Base-by-base conservation (phyloP, 495 filamentous ascomycete species). In the Daldinia grandis region DNA sequence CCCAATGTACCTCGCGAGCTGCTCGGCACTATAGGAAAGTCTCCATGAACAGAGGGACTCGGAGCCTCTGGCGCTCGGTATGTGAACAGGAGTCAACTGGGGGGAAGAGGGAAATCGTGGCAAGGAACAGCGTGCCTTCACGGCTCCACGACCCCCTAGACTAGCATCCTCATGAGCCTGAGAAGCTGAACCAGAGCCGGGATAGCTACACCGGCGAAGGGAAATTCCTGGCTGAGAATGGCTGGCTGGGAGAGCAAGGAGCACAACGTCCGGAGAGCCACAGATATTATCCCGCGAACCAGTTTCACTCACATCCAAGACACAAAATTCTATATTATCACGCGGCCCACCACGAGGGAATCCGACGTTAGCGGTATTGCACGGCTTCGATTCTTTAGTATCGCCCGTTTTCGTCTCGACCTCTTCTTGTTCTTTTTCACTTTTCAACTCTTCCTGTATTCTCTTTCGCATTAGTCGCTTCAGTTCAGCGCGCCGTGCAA, bases 361-460 rank as follows among this genome's bases (percentile, higher is more conserved):
- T 33, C 68, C 73, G 40, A 74, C 64, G 28, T 54, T 58, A 40
- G 62, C 21, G 12, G 58, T 47, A 25, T 14, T 42, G 12, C 51
- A 69, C 6, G 57, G 44, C 30, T 50, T 54, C 15, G 64, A 50
- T 31, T 62, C 49, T 40, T 55, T 64, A 54, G 31, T 49, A 15
- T 47, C 62, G 1, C 42, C 68, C 7, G 33, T 12, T 47, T 65
- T 65, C 30, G 21, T 66, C 21, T 72, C 24, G 9, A 38, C 30
- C 63, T 65, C 58, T n/a, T 75, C 64, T 24, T 76, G 61, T 17
- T 72, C 71, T 59, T 79, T 73, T 35, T 81, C 81, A 35, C 64
- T 82, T 57, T 80, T 81, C 31, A 87, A 72, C 58, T 87, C 85
- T 42, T 86, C 83, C 58, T 83, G 81, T 24, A 87, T 86, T 62